Evolutionary conservation across 441 rosid genomes (phyloP).

Genomic region (Pelargonium myrrhifolium): DNA sequence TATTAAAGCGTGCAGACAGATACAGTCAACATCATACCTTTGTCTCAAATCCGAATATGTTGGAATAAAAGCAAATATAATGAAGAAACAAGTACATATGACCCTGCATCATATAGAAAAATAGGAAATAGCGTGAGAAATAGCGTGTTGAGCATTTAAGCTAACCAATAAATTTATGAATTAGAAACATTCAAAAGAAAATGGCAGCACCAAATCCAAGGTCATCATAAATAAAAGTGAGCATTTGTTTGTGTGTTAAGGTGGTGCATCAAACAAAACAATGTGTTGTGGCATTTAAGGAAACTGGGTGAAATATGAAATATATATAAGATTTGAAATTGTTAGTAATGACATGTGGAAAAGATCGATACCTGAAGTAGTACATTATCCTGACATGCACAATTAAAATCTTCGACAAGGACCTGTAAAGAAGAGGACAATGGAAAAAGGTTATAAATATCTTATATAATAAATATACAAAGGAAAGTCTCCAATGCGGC

Average conservation of each 20-base stretch:
- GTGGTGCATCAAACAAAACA: background rate
- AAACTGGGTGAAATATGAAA: background rate
- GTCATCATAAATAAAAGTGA: slow-evolving; percentile 2
- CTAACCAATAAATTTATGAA: background rate
- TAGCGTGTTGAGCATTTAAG: slow-evolving; percentile 5
- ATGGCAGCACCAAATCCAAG: background rate
- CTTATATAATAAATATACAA: background rate
- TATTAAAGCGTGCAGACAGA: background rate
- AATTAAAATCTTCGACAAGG: slow-evolving; percentile 86
- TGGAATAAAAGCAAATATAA: slow-evolving; percentile 84
- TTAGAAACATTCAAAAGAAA: background rate
- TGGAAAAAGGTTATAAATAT: background rate
- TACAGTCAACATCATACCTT: slow-evolving; percentile 43
- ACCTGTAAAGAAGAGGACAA: slow-evolving; percentile 33
- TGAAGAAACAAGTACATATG: slow-evolving; percentile 86
- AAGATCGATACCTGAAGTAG: slow-evolving; percentile 63
- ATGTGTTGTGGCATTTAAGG: background rate
- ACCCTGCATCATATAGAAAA: slow-evolving; percentile 48
- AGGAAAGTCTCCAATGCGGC: background rate
- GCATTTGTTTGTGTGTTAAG: background rate
- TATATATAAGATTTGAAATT: background rate
- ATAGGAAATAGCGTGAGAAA: slow-evolving; percentile 12
- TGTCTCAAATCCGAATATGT: slow-evolving; percentile 97
- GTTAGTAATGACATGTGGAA: background rate
- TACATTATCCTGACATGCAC: slow-evolving; percentile 92